Evolutionary conservation across 2,329 filamentous ascomycete genomes (phyloP).

Genomic region (Stenocarpella maydis): DNA sequence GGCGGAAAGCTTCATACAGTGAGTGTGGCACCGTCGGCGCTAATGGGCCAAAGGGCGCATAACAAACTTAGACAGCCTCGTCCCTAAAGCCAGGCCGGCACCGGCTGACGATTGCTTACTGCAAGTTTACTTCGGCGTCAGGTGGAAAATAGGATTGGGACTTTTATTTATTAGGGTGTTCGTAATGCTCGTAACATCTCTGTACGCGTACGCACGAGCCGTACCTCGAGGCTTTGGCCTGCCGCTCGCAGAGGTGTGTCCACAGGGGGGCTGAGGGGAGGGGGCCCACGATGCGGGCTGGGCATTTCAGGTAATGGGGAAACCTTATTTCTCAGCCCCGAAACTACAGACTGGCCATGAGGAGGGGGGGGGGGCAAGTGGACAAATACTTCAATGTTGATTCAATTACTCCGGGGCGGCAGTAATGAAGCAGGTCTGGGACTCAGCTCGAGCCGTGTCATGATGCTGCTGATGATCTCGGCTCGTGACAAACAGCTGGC

Average conservation of each 20-base stretch:
- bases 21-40: neutral
- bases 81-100: neutral
- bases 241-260: neutral
- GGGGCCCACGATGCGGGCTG: neutral
- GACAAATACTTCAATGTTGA: neutral
- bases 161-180: slow-evolving; percentile 24
- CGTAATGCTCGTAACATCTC: slow-evolving; percentile 17
- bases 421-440: neutral
- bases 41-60: neutral
- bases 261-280: neutral
- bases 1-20: neutral
- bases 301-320: neutral
- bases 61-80: slow-evolving; percentile 13
- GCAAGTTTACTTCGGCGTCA: no score
- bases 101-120: no score
- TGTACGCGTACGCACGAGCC: slow-evolving; percentile 14
- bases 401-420: neutral
- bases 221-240: neutral
- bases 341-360: neutral
- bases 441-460: slow-evolving; percentile 6
- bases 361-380: neutral
- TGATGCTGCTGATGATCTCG: slow-evolving; percentile 26
- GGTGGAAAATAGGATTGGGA: slow-evolving; percentile 20
- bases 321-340: slow-evolving; percentile 15
- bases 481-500: slow-evolving; percentile 11